A percentile compares a stretch with the other conserved stretches of the same genome.
Evolutionary conservation across 75 land plant genomes (phyloP).

Genomic region (Selaginella tamariscina): DNA sequence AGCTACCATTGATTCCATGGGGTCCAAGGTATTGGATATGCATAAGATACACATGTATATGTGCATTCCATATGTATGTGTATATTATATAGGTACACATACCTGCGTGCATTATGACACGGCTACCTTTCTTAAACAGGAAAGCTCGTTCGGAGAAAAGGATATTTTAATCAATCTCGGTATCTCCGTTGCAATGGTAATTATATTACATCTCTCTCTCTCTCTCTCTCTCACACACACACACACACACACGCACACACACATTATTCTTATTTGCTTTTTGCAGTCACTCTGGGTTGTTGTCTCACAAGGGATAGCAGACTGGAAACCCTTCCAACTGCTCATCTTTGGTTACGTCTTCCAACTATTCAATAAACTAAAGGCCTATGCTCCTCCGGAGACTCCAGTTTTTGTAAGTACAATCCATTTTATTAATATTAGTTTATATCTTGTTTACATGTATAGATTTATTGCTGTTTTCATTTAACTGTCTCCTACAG

Average conservation of each 20-base stretch:
- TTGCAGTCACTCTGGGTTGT: neutral
- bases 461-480: neutral
- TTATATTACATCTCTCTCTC: slow-evolving; percentile 17
- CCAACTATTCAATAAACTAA: neutral
- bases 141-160: slow-evolving; percentile 34
- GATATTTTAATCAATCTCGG: slow-evolving; percentile 76
- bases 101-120: slow-evolving; percentile 13
- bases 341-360: slow-evolving; percentile 1
- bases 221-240: neutral
- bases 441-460: too few relatives aligned
- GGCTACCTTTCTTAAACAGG: slow-evolving; percentile 24
- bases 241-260: too few relatives aligned
- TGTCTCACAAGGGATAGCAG: neutral
- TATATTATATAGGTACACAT: neutral
- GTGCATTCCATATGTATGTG: neutral
- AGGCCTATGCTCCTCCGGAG: neutral
- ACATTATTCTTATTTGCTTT: neutral
- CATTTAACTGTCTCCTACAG: neutral
- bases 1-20: slow-evolving; percentile 82
- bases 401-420: neutral
- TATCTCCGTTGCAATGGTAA: slow-evolving; percentile 73
- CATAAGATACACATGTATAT: slow-evolving; percentile 4
- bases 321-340: neutral
- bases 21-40: slow-evolving; percentile 52
- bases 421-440: too few relatives aligned